Base-by-base conservation (phyloP, 345 rosid genomes). In the Noccaea bulbosa region DNA sequence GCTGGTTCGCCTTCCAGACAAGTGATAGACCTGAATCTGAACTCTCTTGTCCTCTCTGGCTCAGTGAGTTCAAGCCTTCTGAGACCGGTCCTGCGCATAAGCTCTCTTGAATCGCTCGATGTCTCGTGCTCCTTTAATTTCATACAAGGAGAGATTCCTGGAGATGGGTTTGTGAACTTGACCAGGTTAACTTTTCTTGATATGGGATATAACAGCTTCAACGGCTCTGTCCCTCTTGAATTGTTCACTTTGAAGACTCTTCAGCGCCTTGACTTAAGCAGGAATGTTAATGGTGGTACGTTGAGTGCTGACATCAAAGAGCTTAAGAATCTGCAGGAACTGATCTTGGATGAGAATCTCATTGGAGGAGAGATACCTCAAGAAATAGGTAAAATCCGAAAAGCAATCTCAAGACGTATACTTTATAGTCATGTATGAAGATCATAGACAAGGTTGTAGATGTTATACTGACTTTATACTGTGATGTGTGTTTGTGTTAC, bases 151-250 rank as follows among this genome's bases (percentile, higher is more conserved):
- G 78, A 72, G 70, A 72, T 83, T 53, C 62, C 73, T 3, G 79
- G 79, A 43, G 46, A n/a, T 6, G 80, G 63, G 35, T 67, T 74
- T 47, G 80, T 65, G 38, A 83, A 79, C 51, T 57, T 81, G 53
- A 71, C 83, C 1, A 54, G 59, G 9, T 45, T 81, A 1, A 69
- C 52, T 1, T 9, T 47, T 40, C 87, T 83, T 61, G 73, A 77
- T 61, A 64, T 77, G 79, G 10, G 30, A 1, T 0, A 1, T 2
- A 83, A 83, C 40, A 46, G 6, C 30, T 69, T 81, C 63, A 75
- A 37, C 44, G 80, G 78, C 56, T 74, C 78, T 34, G 44, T 74
- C 32, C 80, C 77, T 56, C 50, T 45, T 41, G 50, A 72, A 57
- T 37, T 84, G n/a, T 73, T 79, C 15, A 52, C 50, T 15, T 55